phyloP scores from a whole-genome alignment of 129 eudicot species.

The Silybum marianum region DNA sequence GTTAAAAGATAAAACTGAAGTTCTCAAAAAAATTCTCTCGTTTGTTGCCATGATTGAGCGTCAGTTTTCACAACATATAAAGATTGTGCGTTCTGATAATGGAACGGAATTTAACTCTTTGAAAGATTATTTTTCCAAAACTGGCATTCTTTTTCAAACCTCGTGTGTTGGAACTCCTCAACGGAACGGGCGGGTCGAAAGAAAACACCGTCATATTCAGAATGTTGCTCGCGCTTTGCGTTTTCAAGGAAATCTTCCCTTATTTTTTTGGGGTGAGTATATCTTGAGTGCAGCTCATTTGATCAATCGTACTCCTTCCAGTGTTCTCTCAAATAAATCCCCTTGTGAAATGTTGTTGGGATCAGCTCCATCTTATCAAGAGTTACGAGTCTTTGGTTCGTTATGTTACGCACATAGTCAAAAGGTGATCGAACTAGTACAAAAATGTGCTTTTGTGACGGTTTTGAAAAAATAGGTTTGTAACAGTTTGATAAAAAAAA shows the following conservation, averaged over 20 bases:
- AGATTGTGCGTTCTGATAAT: too few relatives aligned
- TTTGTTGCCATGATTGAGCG: too few relatives aligned
- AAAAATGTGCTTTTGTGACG: too few relatives aligned
- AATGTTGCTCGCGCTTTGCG: neutral
- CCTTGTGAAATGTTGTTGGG: constrained; percentile 13
- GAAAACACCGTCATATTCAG: constrained; percentile 20
- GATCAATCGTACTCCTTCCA: neutral
- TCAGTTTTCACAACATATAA: too few relatives aligned
- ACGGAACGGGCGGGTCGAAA: neutral
- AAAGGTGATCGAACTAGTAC: neutral
- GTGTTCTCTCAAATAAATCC: neutral
- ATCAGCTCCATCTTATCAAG: neutral
- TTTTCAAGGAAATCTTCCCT: neutral
- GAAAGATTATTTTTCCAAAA: too few relatives aligned
- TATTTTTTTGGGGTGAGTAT: constrained; percentile 14
- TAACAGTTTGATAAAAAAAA: too few relatives aligned
- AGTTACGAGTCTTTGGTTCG: neutral
- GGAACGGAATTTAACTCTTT: too few relatives aligned
- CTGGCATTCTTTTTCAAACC: too few relatives aligned
- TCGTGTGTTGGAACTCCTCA: neutral
- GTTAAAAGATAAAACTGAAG: too few relatives aligned
- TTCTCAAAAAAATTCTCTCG: too few relatives aligned
- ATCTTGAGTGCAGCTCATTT: neutral
- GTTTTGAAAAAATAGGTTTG: too few relatives aligned
- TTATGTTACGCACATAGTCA: neutral